These are phyloP conservation scores for Fusarium tricinctum DNA, from an alignment of 2,329 filamentous ascomycete species.

Conservation along the genomic window DNA sequence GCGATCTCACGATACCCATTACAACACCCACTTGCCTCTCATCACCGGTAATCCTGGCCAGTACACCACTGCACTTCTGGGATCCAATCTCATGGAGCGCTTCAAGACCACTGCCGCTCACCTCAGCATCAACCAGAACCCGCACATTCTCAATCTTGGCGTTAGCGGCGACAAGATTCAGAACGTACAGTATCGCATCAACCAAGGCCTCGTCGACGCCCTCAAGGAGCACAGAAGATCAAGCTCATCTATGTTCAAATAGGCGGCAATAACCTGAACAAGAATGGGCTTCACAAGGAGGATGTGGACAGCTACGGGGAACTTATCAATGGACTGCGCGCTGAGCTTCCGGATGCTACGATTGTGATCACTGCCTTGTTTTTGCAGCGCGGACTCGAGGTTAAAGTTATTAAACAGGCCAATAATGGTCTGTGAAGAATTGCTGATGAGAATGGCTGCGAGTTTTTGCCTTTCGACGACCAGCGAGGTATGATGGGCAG, in stretches of 20 bases:
- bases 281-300: background rate
- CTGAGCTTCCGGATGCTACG: background rate
- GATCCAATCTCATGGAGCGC: background rate
- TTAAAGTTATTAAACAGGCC: background rate
- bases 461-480: background rate
- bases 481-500: background rate
- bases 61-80: background rate
- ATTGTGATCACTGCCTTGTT: background rate
- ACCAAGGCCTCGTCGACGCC: background rate
- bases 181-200: background rate
- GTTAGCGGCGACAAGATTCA: background rate
- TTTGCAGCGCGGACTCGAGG: background rate
- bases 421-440: background rate
- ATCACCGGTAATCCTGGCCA: background rate
- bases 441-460: background rate
- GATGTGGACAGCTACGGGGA: background rate
- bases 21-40: background rate
- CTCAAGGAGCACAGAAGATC: background rate
- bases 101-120: background rate
- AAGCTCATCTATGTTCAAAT: background rate
- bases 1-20: background rate
- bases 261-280: background rate
- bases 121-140: background rate
- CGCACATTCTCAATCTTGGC: background rate
- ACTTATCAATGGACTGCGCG: background rate